Evolutionary conservation across 2,329 filamentous ascomycete species (phyloP).

Genomic region (Raffaelea arxii): DNA sequence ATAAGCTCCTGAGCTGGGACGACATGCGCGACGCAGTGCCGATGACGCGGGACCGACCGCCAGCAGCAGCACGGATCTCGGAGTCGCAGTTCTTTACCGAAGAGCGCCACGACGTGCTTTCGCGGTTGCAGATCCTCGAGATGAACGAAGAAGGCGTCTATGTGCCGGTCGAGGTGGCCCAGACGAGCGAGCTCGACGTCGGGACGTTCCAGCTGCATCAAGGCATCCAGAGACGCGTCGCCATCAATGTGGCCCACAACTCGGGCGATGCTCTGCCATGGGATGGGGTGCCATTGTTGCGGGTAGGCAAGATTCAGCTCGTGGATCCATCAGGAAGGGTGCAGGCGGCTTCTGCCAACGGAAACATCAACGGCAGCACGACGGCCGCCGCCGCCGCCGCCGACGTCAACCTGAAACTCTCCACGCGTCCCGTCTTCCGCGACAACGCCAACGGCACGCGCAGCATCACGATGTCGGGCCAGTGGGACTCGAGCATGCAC

Average conservation of each 20-base stretch:
- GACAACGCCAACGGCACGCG: slow-evolving; percentile 85
- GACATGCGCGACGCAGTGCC: slow-evolving; percentile 80
- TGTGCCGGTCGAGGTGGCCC: slow-evolving; percentile 82
- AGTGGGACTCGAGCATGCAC: slow-evolving; percentile 95
- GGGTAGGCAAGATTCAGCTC: slow-evolving; percentile 72
- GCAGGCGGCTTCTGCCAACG: neutral
- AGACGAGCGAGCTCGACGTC: slow-evolving; percentile 72
- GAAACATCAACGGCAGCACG: neutral
- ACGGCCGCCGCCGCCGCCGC: slow-evolving; percentile 15
- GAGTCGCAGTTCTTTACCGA: slow-evolving; percentile 91
- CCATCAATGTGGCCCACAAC: slow-evolving; percentile 82
- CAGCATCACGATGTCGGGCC: slow-evolving; percentile 75
- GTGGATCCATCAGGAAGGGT: slow-evolving; percentile 72
- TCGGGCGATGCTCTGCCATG: slow-evolving; percentile 82
- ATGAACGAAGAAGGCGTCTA: slow-evolving; percentile 88
- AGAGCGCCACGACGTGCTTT: slow-evolving; percentile 88
- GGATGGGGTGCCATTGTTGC: slow-evolving; percentile 69
- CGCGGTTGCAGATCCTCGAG: slow-evolving; percentile 80
- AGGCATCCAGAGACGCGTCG: slow-evolving; percentile 79
- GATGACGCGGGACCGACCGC: slow-evolving; percentile 40
- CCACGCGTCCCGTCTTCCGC: slow-evolving; percentile 68
- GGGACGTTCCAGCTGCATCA: slow-evolving; percentile 94
- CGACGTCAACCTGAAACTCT: slow-evolving; percentile 70
- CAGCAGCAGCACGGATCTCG: slow-evolving; percentile 60
- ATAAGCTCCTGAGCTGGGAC: slow-evolving; percentile 97